Percentiles rank a stretch among this genome's conserved stretches.
Evolutionary conservation across 2,329 filamentous ascomycete species (phyloP).

Genomic region (Orbilia blumenaviensis): DNA sequence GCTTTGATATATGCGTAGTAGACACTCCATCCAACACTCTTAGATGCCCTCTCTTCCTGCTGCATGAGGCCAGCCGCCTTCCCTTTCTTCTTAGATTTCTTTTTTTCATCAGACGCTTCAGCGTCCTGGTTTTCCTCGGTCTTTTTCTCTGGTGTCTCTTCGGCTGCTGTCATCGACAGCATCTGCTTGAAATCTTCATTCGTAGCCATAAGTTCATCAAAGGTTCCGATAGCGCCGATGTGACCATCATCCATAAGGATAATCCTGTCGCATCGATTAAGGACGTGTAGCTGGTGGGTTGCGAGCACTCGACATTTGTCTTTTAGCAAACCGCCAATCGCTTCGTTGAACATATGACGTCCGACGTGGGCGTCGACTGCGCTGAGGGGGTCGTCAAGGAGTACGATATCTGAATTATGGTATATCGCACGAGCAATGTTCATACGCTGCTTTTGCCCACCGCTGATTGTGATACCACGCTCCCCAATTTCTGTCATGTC

Average conservation of each 20-base stretch:
- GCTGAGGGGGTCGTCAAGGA: constrained; percentile 75
- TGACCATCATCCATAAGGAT: constrained; percentile 90
- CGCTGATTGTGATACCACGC: constrained; percentile 64
- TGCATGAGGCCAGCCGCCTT: constrained; percentile 93
- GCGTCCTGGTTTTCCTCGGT: constrained; percentile 71
- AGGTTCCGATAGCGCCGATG: constrained; percentile 87
- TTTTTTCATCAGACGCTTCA: constrained; percentile 76
- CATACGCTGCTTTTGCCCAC: constrained; percentile 68
- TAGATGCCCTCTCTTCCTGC: constrained; percentile 73
- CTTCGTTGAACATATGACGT: constrained; percentile 86
- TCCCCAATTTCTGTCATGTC: constrained; percentile 63
- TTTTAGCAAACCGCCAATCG: constrained; percentile 86
- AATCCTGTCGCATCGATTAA: constrained; percentile 88
- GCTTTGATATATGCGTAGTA: constrained; percentile 95
- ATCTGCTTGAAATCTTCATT: constrained; percentile 83
- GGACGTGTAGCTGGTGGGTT: constrained; percentile 93
- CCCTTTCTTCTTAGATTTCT: constrained; percentile 90
- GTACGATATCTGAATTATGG: constrained; percentile 73
- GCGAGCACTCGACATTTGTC: constrained; percentile 91
- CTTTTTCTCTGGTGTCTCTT: constrained; percentile 65
- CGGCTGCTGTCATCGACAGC: constrained; percentile 70
- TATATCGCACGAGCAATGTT: constrained; percentile 85
- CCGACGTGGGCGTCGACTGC: constrained; percentile 77
- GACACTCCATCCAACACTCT: constrained; percentile 86
- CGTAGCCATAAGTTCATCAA: constrained; percentile 82